Evolutionary conservation across 345 rosid species (phyloP).

Genomic region (Salix viminalis): DNA sequence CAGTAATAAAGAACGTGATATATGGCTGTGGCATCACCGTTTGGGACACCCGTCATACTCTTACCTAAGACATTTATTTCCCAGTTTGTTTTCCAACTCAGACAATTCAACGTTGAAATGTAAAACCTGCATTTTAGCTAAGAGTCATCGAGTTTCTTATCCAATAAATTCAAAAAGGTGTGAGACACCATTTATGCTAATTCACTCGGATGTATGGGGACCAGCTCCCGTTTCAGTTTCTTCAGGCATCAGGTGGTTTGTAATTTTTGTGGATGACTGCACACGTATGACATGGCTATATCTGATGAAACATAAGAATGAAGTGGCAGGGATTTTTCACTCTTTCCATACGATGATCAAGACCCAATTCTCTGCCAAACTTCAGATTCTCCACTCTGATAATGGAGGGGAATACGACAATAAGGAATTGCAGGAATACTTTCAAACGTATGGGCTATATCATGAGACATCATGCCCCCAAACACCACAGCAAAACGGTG

Average conservation of each 20-base stretch:
- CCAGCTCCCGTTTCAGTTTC: background rate
- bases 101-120: background rate
- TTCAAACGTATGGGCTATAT: background rate
- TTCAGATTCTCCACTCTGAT: background rate
- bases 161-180: background rate
- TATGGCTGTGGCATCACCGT: background rate
- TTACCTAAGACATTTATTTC: background rate
- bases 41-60: background rate
- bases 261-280: background rate
- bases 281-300: constrained; percentile 1
- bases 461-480: background rate
- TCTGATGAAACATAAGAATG: background rate
- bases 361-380: background rate
- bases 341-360: background rate
- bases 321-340: background rate
- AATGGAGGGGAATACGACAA: background rate
- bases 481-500: background rate
- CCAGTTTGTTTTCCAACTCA: background rate
- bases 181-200: background rate
- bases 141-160: background rate
- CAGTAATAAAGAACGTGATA: background rate
- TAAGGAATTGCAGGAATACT: background rate
- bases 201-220: constrained; percentile 1
- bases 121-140: background rate
- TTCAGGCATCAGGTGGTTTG: background rate